Evolutionary conservation across 192 early-diverging fungal species (phyloP).

Genomic region (Podila minutissima): DNA sequence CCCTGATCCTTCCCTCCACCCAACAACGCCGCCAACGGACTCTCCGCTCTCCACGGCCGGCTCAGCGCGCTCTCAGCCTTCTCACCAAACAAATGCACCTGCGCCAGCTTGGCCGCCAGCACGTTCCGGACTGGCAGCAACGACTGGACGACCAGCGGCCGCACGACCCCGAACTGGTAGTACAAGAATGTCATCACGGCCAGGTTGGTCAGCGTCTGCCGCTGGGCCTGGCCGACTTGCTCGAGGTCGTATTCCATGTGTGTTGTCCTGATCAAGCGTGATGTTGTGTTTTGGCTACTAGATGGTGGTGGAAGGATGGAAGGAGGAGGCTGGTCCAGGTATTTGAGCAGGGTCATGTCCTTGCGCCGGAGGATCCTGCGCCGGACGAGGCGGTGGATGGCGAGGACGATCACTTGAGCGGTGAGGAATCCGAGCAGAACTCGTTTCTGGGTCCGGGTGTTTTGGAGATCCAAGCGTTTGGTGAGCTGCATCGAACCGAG

Average conservation of each 20-base stretch:
- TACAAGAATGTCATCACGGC: conserved; percentile 83
- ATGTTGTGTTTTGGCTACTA: background rate
- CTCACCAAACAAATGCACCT: conserved; percentile 82
- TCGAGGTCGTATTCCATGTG: conserved; percentile 79
- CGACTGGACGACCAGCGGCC: conserved; percentile 89
- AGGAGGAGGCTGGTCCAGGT: conserved; percentile 77
- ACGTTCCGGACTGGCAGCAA: conserved; percentile 80
- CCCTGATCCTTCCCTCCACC: background rate
- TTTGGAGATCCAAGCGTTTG: conserved; percentile 71
- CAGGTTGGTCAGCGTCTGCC: conserved; percentile 73
- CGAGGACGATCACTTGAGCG: conserved; percentile 65
- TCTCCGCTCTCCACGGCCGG: conserved; percentile 85
- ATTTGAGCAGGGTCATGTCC: conserved; percentile 85
- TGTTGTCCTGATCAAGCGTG: conserved; percentile 55
- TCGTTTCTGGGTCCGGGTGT: conserved; percentile 62
- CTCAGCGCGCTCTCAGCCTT: conserved; percentile 78
- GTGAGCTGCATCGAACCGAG: conserved; percentile 74
- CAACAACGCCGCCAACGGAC: conserved; percentile 69
- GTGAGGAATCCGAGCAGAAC: conserved; percentile 65
- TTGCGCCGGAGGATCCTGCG: conserved; percentile 73
- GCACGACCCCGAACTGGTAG: conserved; percentile 87
- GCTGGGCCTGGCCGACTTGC: conserved; percentile 73
- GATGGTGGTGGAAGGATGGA: conserved; percentile 25
- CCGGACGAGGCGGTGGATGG: conserved; percentile 51
- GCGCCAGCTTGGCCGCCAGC: conserved; percentile 74